Percentiles rank a stretch among this genome's conserved stretches.
Conservation (phyloP, 305 asterid genomes). For the Fraxinus greggii region DNA sequence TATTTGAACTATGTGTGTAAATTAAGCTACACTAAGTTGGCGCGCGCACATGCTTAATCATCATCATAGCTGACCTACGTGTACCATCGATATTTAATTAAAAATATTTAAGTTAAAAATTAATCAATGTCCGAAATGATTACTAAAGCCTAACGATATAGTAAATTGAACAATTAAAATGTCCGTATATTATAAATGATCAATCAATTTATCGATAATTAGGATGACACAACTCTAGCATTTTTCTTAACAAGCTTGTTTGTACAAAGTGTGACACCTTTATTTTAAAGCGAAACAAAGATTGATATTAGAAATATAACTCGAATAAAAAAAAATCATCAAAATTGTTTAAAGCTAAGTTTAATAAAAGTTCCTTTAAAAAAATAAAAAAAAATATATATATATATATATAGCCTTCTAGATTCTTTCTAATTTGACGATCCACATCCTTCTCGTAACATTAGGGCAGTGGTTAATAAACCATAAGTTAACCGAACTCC, state of each 20-base stretch:
- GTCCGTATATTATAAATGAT: background rate
- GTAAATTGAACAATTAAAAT: too few relatives aligned
- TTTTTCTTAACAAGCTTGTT: background rate
- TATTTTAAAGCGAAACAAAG: too few relatives aligned
- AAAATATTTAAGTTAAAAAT: background rate
- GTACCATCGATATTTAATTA: background rate
- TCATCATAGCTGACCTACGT: background rate
- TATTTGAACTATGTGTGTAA: background rate
- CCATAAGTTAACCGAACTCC: background rate
- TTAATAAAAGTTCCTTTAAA: too few relatives aligned
- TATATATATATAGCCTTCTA: background rate
- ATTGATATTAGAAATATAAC: too few relatives aligned
- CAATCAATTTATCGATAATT: background rate
- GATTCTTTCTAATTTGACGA: conserved; percentile 8
- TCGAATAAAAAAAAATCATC: too few relatives aligned
- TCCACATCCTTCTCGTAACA: conserved; percentile 33
- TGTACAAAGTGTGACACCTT: too few relatives aligned
- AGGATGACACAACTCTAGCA: background rate
- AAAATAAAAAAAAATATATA: too few relatives aligned
- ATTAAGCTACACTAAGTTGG: background rate
- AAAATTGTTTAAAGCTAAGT: too few relatives aligned
- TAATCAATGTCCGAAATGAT: too few relatives aligned
- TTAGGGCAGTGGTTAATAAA: conserved; percentile 16
- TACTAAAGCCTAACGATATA: too few relatives aligned
- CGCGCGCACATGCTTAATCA: background rate